Conservation (phyloP, 345 rosid genomes). For the Eucalyptus pumila region DNA sequence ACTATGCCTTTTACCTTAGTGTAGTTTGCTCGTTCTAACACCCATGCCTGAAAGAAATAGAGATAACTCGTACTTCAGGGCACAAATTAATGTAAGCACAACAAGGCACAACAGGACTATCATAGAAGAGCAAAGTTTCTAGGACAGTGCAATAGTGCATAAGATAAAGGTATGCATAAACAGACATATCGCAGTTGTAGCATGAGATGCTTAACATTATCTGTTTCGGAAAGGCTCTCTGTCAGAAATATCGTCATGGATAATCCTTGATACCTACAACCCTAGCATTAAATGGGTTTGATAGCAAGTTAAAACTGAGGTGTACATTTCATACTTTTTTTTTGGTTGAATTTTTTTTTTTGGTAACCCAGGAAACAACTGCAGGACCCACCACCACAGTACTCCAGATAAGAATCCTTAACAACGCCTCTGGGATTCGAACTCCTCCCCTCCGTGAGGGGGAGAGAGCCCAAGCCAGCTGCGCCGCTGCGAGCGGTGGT, state of each 20-base stretch:
- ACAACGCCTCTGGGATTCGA: too few species aligned
- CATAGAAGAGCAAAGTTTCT: not conserved
- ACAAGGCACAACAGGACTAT: not conserved
- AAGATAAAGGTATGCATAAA: not conserved
- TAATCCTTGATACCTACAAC: not conserved
- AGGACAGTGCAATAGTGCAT: not conserved
- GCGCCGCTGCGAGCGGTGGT: too few species aligned
- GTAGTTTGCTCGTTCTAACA: slow-evolving; percentile 67
- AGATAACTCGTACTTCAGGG: not conserved
- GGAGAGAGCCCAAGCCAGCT: too few species aligned
- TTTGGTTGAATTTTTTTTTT: not conserved
- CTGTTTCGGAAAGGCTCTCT: not conserved
- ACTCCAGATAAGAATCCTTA: too few species aligned
- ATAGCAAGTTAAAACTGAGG: not conserved
- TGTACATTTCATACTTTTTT: not conserved
- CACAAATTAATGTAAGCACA: not conserved
- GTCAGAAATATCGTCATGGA: not conserved
- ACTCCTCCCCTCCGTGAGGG: too few species aligned
- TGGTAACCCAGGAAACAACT: too few species aligned
- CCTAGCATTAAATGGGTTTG: not conserved
- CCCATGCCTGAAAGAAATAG: slow-evolving; percentile 44
- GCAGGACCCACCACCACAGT: too few species aligned
- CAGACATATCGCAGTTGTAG: not conserved
- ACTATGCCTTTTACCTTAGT: slow-evolving; percentile 46
- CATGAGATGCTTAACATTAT: not conserved